Evolutionary conservation across 2,329 filamentous ascomycete species (phyloP), one percentile per base, ranked within the genome.

Genomic region (Catunica adiposa): DNA sequence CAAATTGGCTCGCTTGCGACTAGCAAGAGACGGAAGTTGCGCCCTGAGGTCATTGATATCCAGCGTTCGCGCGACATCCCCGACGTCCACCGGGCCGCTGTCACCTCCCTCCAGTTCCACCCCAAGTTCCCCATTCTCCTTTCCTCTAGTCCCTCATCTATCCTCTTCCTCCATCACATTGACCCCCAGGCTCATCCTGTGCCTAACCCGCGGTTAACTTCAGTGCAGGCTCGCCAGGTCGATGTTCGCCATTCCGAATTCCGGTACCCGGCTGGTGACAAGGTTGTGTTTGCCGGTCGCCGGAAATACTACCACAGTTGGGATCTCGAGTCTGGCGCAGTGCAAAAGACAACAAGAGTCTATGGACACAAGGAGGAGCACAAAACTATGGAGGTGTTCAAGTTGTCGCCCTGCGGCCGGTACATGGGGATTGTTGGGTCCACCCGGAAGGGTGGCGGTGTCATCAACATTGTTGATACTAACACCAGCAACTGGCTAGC

Each of bases 251-350:
- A 84, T 9, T 88, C 89, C 5, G 78, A 84, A 38, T 97, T 98
- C 68, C 73, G 89, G 57, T 78, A 76, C 25, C 80, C 84, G 3
- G 71, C 71, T 15, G 87, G 86, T 60, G 82, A 84, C 60, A 84
- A 84, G 62, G 84, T 98, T 61, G 86, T 95, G 67, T 86, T 96
- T 58, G 85, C 89, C 17, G 89, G 89, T 38, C 83, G 90, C 37
- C 80, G 92, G 52, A 82, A 82, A 60, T 97, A 89, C 72, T 96
- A 97, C 69, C 92, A 97, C 69, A 82, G 84, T 61, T 98, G 92
- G 92, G 83, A 97, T 64, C 76, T 98, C 23, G 74, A 83, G 46
- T 83, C 84, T 0, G 92, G 92, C 46, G 73, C 75, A 11, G 81
- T 98, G 51, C 84, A 90, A 63, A 95, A 94, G 69, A 78, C 94